phyloP scores from a whole-genome alignment of 2,329 filamentous ascomycete species.

The Dryadomyces quercus-mongolicae region DNA sequence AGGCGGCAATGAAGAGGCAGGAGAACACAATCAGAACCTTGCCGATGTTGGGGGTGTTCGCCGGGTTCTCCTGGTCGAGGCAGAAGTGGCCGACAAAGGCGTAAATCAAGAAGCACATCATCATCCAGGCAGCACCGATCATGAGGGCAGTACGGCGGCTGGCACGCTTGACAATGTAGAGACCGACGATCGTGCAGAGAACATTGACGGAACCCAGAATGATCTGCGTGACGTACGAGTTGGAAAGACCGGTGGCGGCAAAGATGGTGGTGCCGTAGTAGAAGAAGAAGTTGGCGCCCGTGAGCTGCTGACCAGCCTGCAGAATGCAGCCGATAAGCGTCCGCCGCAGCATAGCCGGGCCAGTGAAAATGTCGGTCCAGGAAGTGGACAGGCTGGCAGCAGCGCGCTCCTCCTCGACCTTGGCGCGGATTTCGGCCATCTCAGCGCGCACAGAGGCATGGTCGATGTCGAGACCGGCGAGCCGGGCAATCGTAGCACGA shows the following conservation, averaged over 20 bases:
- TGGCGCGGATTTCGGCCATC: slow-evolving; percentile 49
- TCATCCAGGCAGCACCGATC: slow-evolving; percentile 55
- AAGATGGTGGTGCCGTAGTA: slow-evolving; percentile 44
- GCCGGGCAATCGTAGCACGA: slow-evolving; percentile 39
- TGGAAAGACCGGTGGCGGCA: slow-evolving; percentile 28
- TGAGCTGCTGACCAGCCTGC: slow-evolving; percentile 55
- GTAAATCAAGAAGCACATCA: slow-evolving; percentile 19
- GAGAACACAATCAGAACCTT: slow-evolving; percentile 39
- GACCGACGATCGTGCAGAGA: slow-evolving; percentile 47
- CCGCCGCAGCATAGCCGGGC: slow-evolving; percentile 36
- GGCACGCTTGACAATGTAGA: slow-evolving; percentile 50
- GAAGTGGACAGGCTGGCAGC: slow-evolving; percentile 33
- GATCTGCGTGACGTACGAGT: slow-evolving; percentile 46
- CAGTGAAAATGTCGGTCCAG: slow-evolving; percentile 41
- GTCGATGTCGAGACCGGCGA: slow-evolving; percentile 47
- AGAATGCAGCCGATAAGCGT: slow-evolving; percentile 53
- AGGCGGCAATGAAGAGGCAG: slow-evolving; percentile 65
- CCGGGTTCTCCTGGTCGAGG: slow-evolving; percentile 35
- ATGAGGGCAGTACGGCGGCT: slow-evolving; percentile 52
- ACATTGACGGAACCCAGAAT: slow-evolving; percentile 55
- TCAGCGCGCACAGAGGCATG: slow-evolving; percentile 47
- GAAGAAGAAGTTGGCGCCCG: slow-evolving; percentile 46
- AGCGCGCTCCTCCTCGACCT: slow-evolving; percentile 46
- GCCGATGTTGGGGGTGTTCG: slow-evolving; percentile 38
- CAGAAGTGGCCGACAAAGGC: slow-evolving; percentile 44